Conservation (phyloP, 768 basidiomycete genomes). For the Cyathus striatus region DNA sequence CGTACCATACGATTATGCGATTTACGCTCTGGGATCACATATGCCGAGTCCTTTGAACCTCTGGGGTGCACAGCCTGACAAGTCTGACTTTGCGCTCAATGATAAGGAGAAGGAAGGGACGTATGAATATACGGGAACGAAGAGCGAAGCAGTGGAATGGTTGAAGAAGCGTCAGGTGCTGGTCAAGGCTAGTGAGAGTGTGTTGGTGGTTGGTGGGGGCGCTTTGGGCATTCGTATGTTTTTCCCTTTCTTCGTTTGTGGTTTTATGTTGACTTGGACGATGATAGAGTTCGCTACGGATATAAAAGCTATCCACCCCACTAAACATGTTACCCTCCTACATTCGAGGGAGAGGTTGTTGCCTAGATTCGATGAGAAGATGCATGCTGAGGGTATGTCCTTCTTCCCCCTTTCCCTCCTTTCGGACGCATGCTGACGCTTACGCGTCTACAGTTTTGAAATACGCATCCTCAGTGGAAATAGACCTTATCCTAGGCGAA, state of each 20-base stretch:
- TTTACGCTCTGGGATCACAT: slow-evolving; percentile 59
- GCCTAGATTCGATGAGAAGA: slow-evolving; percentile 43
- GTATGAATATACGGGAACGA: slow-evolving; percentile 33
- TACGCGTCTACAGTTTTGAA: slow-evolving; percentile 27
- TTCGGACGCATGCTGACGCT: neutral
- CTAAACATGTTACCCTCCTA: slow-evolving; percentile 49
- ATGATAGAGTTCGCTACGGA: slow-evolving; percentile 62
- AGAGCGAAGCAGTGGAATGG: slow-evolving; percentile 45
- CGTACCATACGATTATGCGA: slow-evolving; percentile 51
- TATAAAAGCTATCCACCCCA: slow-evolving; percentile 48
- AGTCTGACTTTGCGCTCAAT: too few species aligned
- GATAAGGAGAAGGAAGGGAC: too few species aligned
- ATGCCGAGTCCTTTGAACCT: slow-evolving; percentile 50
- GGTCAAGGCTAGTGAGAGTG: slow-evolving; percentile 39
- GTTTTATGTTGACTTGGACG: too few species aligned
- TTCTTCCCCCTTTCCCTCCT: too few species aligned
- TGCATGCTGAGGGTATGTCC: slow-evolving; percentile 47
- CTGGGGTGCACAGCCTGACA: slow-evolving; percentile 31
- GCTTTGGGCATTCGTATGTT: slow-evolving; percentile 67
- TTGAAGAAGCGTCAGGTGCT: slow-evolving; percentile 43
- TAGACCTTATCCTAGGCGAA: slow-evolving; percentile 50
- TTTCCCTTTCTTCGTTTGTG: neutral
- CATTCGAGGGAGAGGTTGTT: slow-evolving; percentile 55
- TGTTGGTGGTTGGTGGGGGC: slow-evolving; percentile 69
- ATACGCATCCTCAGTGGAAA: slow-evolving; percentile 33